phyloP scores from a whole-genome alignment of 306 rosid species.

The Mimosa pudica region DNA sequence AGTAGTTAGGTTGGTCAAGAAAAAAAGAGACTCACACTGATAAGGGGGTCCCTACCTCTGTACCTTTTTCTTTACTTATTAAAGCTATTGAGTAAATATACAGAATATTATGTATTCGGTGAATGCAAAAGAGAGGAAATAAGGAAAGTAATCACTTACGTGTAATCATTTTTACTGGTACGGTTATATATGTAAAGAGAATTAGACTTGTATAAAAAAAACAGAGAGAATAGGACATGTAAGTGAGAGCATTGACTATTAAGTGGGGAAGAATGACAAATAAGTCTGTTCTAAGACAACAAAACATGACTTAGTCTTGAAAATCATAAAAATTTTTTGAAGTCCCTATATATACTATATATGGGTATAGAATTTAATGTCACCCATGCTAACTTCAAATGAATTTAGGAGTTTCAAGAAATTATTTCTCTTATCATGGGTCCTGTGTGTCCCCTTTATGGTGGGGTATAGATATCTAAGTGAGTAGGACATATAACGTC shows the following conservation, averaged over 20 bases:
- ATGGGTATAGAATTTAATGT: no score
- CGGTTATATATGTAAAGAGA: no score
- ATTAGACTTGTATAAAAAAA: no score
- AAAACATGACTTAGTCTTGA: no score
- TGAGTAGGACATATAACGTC: background rate
- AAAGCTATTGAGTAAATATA: background rate
- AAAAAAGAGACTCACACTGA: background rate
- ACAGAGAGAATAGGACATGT: background rate
- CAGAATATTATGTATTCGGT: background rate
- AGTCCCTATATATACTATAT: no score
- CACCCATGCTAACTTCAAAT: no score
- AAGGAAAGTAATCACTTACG: slow-evolving; percentile 16
- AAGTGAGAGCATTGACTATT: background rate
- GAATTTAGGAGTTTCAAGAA: no score
- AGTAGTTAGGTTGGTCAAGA: background rate
- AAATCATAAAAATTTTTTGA: no score
- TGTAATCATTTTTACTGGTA: no score
- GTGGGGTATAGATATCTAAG: background rate
- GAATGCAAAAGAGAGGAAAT: slow-evolving; percentile 25
- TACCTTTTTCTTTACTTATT: background rate
- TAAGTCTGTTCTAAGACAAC: no score
- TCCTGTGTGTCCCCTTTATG: background rate
- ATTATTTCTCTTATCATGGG: no score
- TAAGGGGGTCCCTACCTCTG: background rate
- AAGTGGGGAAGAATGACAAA: no score